Evolutionary conservation across 345 rosid genomes (phyloP).

Genomic region (Syzygium aqueum): DNA sequence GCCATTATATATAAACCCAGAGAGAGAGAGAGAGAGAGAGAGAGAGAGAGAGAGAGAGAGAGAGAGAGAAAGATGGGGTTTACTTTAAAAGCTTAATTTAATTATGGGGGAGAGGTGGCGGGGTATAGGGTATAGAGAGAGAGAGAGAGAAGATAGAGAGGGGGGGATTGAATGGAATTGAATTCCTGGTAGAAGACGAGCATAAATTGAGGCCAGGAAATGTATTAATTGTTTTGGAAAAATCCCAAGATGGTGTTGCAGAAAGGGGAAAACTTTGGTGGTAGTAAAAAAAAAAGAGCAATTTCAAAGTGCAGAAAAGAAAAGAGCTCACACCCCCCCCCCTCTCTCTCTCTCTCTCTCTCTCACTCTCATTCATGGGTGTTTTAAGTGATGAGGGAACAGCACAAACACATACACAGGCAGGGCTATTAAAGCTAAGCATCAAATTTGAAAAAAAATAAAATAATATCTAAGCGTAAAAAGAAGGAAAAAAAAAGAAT

Average conservation of each 20-base stretch:
- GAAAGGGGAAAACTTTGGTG: constrained; percentile 11
- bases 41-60: constrained; percentile 15
- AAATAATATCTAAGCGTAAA: not conserved
- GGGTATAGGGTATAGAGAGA: constrained; percentile 17
- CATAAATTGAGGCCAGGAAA: constrained; percentile 50
- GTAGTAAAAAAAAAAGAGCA: constrained; percentile 20
- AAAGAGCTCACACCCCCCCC: constrained; percentile 29
- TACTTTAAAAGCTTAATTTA: constrained; percentile 59
- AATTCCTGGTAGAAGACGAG: constrained; percentile 37
- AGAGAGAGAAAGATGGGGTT: constrained; percentile 23
- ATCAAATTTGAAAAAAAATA: not conserved
- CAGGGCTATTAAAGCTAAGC: not conserved
- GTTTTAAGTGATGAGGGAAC: constrained; percentile 4
- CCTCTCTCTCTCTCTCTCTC: constrained; percentile 26
- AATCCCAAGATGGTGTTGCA: constrained; percentile 24
- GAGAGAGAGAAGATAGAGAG: constrained; percentile 8
- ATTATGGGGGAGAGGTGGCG: constrained; percentile 58
- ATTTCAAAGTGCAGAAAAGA: constrained; percentile 19
- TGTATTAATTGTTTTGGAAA: constrained; percentile 31
- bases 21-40: constrained; percentile 5
- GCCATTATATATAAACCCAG: constrained; percentile 44
- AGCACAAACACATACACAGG: not conserved
- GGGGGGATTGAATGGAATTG: constrained; percentile 18
- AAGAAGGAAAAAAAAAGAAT: not conserved
- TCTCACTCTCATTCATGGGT: constrained; percentile 21